These are phyloP conservation scores for Alloteropsis semialata DNA, from an alignment of 176 grass and related monocot species.

Conservation along the genomic window DNA sequence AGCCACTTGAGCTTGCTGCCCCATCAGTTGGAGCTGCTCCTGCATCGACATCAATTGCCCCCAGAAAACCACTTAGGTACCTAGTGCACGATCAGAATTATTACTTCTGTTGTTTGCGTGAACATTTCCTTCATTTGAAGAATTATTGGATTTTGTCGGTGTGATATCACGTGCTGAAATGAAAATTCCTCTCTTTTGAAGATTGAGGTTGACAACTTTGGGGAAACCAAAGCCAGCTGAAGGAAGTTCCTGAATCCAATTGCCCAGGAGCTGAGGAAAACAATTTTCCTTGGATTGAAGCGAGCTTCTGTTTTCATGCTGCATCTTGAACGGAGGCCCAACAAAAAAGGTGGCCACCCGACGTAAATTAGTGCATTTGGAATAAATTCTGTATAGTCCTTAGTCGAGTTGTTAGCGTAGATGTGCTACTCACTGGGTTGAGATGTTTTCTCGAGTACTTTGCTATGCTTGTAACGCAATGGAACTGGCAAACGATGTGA, in stretches of 20 bases:
- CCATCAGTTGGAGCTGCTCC: conserved; percentile 30
- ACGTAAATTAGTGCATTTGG: not conserved
- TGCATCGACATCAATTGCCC: conserved; percentile 35
- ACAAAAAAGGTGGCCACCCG: not conserved
- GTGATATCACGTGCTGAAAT: not conserved
- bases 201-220: conserved; percentile 75
- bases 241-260: conserved; percentile 23
- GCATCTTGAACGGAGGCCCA: not conserved
- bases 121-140: not conserved
- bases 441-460: not conserved
- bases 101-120: not conserved
- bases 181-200: conserved; percentile 33
- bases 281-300: not conserved
- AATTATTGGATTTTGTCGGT: not conserved
- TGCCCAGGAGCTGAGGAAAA: not conserved
- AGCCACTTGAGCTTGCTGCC: conserved; percentile 61
- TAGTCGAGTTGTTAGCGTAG: not conserved
- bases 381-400: not conserved
- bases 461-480: not conserved
- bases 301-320: not conserved
- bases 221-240: conserved; percentile 44
- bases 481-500: not conserved
- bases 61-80: conserved; percentile 70
- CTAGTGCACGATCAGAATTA: conserved; percentile 1
- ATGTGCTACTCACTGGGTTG: not conserved